Conservation (phyloP, 495 filamentous ascomycete species). For the Cercophora newfieldiana region DNA sequence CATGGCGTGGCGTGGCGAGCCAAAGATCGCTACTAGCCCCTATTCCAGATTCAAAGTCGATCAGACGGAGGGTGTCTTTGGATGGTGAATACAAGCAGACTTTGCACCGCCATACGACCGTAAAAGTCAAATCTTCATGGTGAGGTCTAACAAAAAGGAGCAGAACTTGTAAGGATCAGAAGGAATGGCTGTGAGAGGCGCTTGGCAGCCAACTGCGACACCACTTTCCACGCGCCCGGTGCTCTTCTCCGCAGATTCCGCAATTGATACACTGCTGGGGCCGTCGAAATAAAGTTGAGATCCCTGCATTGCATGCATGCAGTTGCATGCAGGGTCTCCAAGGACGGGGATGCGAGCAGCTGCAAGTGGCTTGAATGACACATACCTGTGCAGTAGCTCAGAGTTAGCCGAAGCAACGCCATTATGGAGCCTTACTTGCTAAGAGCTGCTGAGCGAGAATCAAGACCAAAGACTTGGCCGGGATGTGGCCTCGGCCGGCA, state of each 20-base stretch:
- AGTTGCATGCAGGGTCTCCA: slow-evolving; percentile 14
- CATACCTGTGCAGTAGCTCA: slow-evolving; percentile 16
- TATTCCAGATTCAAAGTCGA: neutral
- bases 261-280: neutral
- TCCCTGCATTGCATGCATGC: slow-evolving; percentile 18
- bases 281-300: slow-evolving; percentile 31
- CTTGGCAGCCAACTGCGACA: neutral
- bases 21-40: neutral
- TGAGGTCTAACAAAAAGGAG: neutral
- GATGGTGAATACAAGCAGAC: neutral
- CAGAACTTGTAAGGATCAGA: neutral
- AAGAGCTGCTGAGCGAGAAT: neutral
- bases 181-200: neutral
- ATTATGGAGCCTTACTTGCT: neutral
- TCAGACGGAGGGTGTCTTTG: neutral
- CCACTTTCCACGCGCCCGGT: neutral
- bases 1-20: neutral
- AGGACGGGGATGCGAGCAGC: neutral
- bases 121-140: neutral
- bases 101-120: neutral
- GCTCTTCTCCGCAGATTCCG: neutral
- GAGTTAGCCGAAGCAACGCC: slow-evolving; percentile 8
- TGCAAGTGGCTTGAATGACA: slow-evolving; percentile 8
- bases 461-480: neutral
- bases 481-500: neutral